These are phyloP conservation scores for Vinca minor DNA, from an alignment of 257 asterid genomes.

Conservation along the genomic window DNA sequence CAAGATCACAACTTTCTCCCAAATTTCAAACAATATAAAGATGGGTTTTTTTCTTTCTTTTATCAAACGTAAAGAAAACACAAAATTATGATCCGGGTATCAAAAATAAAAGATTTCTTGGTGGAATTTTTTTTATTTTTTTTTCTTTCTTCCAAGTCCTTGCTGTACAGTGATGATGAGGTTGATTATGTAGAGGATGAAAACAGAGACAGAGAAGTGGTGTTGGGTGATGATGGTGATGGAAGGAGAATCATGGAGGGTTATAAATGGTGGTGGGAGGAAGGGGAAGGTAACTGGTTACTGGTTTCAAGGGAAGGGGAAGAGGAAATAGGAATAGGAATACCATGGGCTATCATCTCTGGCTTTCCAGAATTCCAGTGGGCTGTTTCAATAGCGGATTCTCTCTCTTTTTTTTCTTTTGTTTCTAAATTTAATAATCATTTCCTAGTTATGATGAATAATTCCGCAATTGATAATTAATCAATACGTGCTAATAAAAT, in stretches of 20 bases:
- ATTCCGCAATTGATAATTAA: no score
- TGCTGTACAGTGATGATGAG: background rate
- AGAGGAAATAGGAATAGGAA: no score
- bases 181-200: conserved; percentile 5
- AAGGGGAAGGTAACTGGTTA: background rate
- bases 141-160: conserved; percentile 2
- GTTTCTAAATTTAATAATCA: no score
- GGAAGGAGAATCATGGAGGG: conserved; percentile 4
- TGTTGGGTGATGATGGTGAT: background rate
- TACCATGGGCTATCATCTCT: conserved; percentile 56
- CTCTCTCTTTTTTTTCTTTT: background rate
- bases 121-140: background rate
- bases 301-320: conserved; percentile 5
- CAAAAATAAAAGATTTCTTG: background rate
- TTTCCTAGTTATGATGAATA: no score
- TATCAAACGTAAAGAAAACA: background rate
- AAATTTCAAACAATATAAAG: background rate
- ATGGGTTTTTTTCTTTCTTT: background rate
- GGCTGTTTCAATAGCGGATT: conserved; percentile 55
- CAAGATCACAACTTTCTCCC: conserved; percentile 4
- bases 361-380: conserved; percentile 60
- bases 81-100: conserved; percentile 22
- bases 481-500: no score
- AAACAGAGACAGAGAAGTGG: conserved; percentile 22
- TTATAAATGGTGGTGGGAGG: conserved; percentile 15